phyloP scores from a whole-genome alignment of 2,329 filamentous ascomycete genomes.

The Fusarium sp. region DNA sequence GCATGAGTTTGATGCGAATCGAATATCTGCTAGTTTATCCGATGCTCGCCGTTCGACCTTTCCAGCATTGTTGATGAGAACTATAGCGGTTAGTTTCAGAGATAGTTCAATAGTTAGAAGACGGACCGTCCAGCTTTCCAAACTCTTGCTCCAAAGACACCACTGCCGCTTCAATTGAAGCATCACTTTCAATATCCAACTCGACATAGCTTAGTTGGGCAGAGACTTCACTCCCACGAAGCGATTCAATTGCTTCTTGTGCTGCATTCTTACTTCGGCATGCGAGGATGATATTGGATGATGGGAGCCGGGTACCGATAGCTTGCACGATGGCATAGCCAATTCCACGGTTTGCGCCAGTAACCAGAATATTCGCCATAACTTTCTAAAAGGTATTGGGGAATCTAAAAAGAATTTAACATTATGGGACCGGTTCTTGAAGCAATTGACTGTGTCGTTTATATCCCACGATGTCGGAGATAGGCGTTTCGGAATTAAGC shows the following conservation, averaged over 20 bases:
- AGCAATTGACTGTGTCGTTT: background rate
- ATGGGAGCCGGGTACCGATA: background rate
- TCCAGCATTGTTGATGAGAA: conserved; percentile 8
- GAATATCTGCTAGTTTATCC: background rate
- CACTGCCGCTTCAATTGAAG: background rate
- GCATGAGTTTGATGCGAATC: background rate
- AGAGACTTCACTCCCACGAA: background rate
- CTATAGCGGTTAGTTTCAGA: background rate
- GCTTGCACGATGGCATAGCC: conserved; percentile 17
- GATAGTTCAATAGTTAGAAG: accelerated
- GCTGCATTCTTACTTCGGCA: background rate
- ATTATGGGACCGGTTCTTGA: accelerated
- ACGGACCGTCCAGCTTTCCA: background rate
- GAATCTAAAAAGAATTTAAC: too few species aligned
- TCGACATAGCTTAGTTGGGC: background rate
- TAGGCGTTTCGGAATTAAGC: background rate
- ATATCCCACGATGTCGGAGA: background rate
- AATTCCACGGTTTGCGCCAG: conserved; percentile 18
- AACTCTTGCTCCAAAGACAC: background rate
- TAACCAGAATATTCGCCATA: background rate
- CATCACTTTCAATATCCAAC: conserved; percentile 3
- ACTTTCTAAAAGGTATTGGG: too few species aligned
- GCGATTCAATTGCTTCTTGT: background rate
- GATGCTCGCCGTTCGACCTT: background rate
- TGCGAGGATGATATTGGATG: conserved; percentile 3